phyloP scores from a whole-genome alignment of 805 yeast genomes.

The Metschnikowia baotianmanensis region DNA sequence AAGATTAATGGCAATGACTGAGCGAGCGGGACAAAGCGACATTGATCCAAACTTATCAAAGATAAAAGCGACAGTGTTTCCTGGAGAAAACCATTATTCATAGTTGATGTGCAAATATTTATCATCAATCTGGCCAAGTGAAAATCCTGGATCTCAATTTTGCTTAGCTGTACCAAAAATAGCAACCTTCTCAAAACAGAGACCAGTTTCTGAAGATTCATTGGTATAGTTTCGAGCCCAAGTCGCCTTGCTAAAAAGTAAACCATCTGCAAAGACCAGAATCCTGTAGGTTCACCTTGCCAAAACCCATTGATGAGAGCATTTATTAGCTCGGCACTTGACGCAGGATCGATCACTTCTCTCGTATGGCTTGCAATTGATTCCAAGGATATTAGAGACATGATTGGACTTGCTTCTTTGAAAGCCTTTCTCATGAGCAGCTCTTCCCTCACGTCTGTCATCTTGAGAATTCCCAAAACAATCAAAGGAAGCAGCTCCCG shows the following conservation, averaged over 20 bases:
- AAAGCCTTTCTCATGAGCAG: conserved; percentile 5
- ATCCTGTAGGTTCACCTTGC: conserved; percentile 8
- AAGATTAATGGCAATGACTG: conserved; percentile 3
- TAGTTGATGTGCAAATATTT: conserved; percentile 5
- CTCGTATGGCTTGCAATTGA: not conserved
- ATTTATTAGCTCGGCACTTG: conserved; percentile 26
- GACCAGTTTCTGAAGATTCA: not conserved
- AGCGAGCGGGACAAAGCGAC: not conserved
- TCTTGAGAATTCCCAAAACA: conserved; percentile 34
- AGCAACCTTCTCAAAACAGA: conserved; percentile 9
- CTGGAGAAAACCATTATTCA: conserved; percentile 1
- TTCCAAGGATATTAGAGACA: not conserved
- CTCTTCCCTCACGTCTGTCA: conserved; percentile 41
- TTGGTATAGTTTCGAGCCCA: conserved; percentile 3
- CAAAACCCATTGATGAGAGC: conserved; percentile 25
- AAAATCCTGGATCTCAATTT: not conserved
- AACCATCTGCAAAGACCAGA: conserved; percentile 35
- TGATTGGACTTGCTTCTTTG: not conserved
- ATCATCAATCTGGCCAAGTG: conserved; percentile 1
- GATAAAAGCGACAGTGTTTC: conserved; percentile 15
- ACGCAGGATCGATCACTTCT: conserved; percentile 14
- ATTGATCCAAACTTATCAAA: conserved; percentile 5
- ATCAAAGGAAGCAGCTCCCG: conserved; percentile 29
- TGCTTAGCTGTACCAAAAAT: conserved; percentile 9
- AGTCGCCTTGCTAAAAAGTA: conserved; percentile 39